Base-by-base conservation (phyloP, 192 early-diverging fungal genomes). In the Podila verticillata region DNA sequence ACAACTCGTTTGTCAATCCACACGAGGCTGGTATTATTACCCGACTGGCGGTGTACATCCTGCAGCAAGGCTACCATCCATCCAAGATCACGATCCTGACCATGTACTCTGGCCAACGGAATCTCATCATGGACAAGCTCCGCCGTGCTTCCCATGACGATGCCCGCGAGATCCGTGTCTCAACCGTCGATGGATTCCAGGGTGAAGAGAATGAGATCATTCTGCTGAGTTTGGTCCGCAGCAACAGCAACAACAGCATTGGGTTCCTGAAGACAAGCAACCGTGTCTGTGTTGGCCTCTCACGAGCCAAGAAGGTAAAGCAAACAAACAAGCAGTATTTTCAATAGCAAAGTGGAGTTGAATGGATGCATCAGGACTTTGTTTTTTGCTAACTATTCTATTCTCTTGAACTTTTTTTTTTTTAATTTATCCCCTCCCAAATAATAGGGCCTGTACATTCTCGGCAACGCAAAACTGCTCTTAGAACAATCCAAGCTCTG, bases 181-280 rank as follows among this genome's bases (percentile, higher is more conserved):
- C 92, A n/a, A 95, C 92, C 39, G 97, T 99, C 3, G 96, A 98
- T 74, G 96, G 95, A 3, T 99, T 96, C 84, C 97, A 99, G 81
- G 98, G 98, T 36, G 95, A 97, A 62, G 98, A 99, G 81, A 98
- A 98, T 82, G 97, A 98, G 70, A 96, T 98, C 63, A 97, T 99
- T 61, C 96, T 99, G 35, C 81, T 99, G 48, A 94, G 94, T 28
- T 92, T 96, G 68, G 98, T 99, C 51, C 91, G 98, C 48, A 97
- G 96, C 68, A 96, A 96, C 48, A 87, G 86, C 59, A 92, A 90
- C 60, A 93, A 94, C 1, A 78, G 75, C 47, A 99, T 98, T 65
- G 95, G 95, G 9, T 97, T 97, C 77, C 81, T 97, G 29, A 93
- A 89, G 64, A 91, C 85, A 0, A 74, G 72, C 34, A 90, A 90